A percentile compares a stretch with the other conserved stretches of the same genome.
Evolutionary conservation across 208 protist genomes (phyloP).

Genomic region (Crithidia brevicula): DNA sequence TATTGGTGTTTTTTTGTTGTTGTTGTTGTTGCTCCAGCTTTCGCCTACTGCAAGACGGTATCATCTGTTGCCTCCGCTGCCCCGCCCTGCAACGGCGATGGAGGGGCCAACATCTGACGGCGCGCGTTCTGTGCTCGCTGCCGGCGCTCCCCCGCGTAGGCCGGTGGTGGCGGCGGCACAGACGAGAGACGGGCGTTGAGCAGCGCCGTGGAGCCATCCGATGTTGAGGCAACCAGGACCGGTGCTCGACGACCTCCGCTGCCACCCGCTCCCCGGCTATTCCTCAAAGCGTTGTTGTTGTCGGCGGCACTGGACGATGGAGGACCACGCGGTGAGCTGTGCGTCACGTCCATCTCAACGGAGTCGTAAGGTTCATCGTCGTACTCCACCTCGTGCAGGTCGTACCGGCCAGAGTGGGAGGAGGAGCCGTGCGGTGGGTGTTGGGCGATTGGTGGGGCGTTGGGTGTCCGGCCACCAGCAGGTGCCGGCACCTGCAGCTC

Average conservation of each 20-base stretch:
- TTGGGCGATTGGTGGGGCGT: neutral
- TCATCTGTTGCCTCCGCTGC: slow-evolving; percentile 42
- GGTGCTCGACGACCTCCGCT: neutral
- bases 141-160: slow-evolving; percentile 10
- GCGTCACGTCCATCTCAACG: slow-evolving; percentile 7
- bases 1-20: slow-evolving; percentile 14
- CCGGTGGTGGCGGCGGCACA: slow-evolving; percentile 32
- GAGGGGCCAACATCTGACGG: slow-evolving; percentile 40
- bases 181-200: slow-evolving; percentile 14
- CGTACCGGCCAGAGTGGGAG: slow-evolving; percentile 25
- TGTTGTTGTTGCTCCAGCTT: too few species aligned
- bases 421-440: slow-evolving; percentile 5
- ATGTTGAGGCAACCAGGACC: neutral
- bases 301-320: neutral
- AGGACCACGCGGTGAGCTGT: neutral
- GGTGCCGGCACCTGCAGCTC: too few species aligned
- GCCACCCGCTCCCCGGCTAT: neutral
- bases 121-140: neutral
- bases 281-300: slow-evolving; percentile 10
- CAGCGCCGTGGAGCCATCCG: slow-evolving; percentile 33
- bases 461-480: neutral
- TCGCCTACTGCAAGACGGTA: slow-evolving; percentile 30
- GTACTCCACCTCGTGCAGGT: slow-evolving; percentile 38
- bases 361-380: slow-evolving; percentile 25
- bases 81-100: slow-evolving; percentile 34